phyloP scores from a whole-genome alignment of 1,284 basidiomycete species.

The Vanrija pseudolonga region DNA sequence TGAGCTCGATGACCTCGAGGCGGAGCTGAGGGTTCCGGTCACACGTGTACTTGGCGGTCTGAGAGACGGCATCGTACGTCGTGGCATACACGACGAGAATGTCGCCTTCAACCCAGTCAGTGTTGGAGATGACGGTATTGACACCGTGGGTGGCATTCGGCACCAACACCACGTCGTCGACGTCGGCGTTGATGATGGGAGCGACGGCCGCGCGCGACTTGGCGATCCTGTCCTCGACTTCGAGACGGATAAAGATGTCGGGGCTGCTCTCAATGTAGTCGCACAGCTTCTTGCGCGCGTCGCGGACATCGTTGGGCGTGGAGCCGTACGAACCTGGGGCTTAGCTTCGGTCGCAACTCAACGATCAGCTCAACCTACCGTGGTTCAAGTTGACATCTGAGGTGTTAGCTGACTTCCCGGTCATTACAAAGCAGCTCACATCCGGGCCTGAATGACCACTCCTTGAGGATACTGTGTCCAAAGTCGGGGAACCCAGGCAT shows the following conservation, averaged over 20 bases:
- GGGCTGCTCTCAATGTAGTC: conserved; percentile 59
- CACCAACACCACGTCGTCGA: conserved; percentile 63
- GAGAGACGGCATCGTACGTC: conserved; percentile 62
- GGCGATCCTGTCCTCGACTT: conserved; percentile 50
- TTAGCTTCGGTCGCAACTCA: too few species aligned
- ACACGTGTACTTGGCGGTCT: conserved; percentile 59
- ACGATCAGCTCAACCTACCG: conserved; percentile 47
- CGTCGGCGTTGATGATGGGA: conserved; percentile 58
- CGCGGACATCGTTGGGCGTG: conserved; percentile 59
- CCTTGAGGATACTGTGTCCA: conserved; percentile 58
- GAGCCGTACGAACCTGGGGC: conserved; percentile 66
- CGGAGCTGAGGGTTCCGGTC: conserved; percentile 59
- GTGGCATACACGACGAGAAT: conserved; percentile 57
- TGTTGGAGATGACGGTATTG: conserved; percentile 63
- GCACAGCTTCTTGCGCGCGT: conserved; percentile 53
- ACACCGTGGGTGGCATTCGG: conserved; percentile 65
- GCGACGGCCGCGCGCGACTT: conserved; percentile 57
- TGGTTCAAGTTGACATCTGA: conserved; percentile 62
- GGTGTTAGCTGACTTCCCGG: not conserved
- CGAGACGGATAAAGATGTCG: conserved; percentile 60
- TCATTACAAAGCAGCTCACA: conserved; percentile 36
- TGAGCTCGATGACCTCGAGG: conserved; percentile 55
- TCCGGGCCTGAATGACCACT: conserved; percentile 59
- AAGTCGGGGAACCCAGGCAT: conserved; percentile 50
- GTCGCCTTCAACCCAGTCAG: conserved; percentile 58